phyloP scores from a whole-genome alignment of 1,284 basidiomycete genomes.

The Mycena citricolor region DNA sequence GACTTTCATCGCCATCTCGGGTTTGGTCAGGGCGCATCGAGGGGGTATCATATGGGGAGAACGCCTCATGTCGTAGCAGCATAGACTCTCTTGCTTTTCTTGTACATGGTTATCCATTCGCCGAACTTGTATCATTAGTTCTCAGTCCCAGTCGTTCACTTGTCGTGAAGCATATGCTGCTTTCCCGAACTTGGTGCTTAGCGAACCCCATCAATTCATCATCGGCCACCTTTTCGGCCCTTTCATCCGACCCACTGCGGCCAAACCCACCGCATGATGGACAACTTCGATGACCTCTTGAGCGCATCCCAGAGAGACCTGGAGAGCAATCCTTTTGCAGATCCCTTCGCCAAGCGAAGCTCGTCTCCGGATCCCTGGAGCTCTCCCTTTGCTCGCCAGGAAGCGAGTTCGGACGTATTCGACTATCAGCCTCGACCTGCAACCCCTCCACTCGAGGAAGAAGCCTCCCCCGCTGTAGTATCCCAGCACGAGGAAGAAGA shows the following conservation, averaged over 20 bases:
- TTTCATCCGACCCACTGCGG: too few species aligned
- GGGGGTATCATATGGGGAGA: constrained; percentile 76
- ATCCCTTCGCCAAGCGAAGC: constrained; percentile 69
- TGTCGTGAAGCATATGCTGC: too few species aligned
- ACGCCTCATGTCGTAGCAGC: constrained; percentile 70
- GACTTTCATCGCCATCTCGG: constrained; percentile 58
- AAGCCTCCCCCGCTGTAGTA: constrained; percentile 5
- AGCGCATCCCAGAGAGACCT: constrained; percentile 59
- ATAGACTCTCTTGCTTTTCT: constrained; percentile 16
- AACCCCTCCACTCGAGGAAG: constrained; percentile 13
- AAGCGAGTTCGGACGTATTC: constrained; percentile 17
- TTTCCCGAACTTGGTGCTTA: too few species aligned
- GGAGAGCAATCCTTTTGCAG: constrained; percentile 75
- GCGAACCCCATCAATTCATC: too few species aligned
- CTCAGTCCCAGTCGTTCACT: neutral
- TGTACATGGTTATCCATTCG: too few species aligned
- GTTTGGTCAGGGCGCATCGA: constrained; percentile 67
- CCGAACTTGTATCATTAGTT: neutral
- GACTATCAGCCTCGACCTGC: constrained; percentile 9
- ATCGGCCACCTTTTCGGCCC: constrained; percentile 4
- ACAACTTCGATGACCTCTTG: constrained; percentile 76
- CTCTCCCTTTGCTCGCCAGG: constrained; percentile 40
- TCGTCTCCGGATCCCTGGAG: constrained; percentile 79
- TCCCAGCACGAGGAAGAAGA: too few species aligned
- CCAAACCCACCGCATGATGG: too few species aligned